These are phyloP conservation scores for Cephaloascus albidus DNA, from an alignment of 805 yeast species.

Conservation along the genomic window DNA sequence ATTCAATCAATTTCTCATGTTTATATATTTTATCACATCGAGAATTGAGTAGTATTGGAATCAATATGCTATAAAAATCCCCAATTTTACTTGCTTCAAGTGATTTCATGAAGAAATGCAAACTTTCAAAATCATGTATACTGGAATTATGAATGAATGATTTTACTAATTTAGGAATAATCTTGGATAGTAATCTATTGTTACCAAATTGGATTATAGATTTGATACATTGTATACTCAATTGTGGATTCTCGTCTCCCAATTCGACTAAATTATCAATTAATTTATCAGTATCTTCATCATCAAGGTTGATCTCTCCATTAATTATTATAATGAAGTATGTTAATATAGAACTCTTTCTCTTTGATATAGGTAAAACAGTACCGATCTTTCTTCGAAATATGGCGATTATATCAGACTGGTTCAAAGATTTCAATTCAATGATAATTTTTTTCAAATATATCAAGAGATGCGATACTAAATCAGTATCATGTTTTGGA, in stretches of 20 bases:
- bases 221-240: conserved; percentile 48
- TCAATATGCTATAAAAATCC: conserved; percentile 19
- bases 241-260: conserved; percentile 9
- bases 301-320: conserved; percentile 19
- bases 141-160: conserved; percentile 10
- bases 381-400: conserved; percentile 16
- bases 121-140: conserved; percentile 35
- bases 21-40: conserved; percentile 23
- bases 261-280: conserved; percentile 15
- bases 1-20: conserved; percentile 35
- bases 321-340: conserved; percentile 22
- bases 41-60: conserved; percentile 26
- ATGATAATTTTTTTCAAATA: conserved; percentile 22
- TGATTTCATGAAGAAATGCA: conserved; percentile 33
- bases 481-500: conserved; percentile 16
- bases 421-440: conserved; percentile 10
- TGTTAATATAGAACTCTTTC: conserved; percentile 18
- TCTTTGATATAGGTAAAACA: conserved; percentile 9
- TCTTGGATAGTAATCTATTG: conserved; percentile 16
- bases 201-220: conserved; percentile 34
- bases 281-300: conserved; percentile 12
- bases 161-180: conserved; percentile 36
- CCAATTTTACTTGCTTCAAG: conserved; percentile 18
- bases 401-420: conserved; percentile 12
- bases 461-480: conserved; percentile 32